Evolutionary conservation across 176 grass and related monocot species (phyloP), one percentile per base, ranked within the genome.

Genomic region (Hsuehochloa calcarea): DNA sequence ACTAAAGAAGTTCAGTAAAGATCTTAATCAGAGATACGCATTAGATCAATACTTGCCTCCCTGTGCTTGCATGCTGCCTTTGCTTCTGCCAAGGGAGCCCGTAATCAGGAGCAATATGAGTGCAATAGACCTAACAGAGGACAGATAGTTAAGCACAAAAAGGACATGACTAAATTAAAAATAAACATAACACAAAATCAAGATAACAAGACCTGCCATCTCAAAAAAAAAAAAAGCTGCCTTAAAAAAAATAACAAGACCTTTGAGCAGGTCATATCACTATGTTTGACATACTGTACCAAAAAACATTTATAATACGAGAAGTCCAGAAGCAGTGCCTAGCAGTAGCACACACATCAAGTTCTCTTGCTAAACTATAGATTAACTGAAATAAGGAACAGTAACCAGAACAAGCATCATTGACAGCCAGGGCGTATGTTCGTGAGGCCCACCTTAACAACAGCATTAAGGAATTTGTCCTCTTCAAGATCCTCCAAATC

Each of bases 41-140:
- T 80, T 59, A 81, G 40, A 86, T 59, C 40, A 89, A 56, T 56
- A 43, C 34, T 78, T 96, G 88, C 96, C 96, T 99, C 55, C 93
- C 93, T 55, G 93, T 96, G 82, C 91, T 93, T 80, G 93, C 78
- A 81, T 83, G 87, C 72, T 96, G 96, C 86, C 91, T 94, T 94
- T 96, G 91, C 72, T 95, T 99, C 70, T 99, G 93, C 93, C 96
- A 96, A 76, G 93, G 93, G 88, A 99, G 96, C 10, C 93, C 91
- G 67, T 99, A 99, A 88, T 99, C 91, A 43, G 93, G 93, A 87
- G 85, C 80, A 0, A 92, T 96, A 91, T 94, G 91, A 75, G 96
- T 96, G 78, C 93, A 96, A 22, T 96, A 96, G 58, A 99, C 96
- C 96, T 99, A 88, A 78, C 69, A 64, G 51, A 78, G 65, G 82